A percentile compares a stretch with the other conserved stretches of the same genome.
These are phyloP conservation scores for Amauroascus niger DNA, from an alignment of 2,329 filamentous ascomycete species.

Conservation along the genomic window DNA sequence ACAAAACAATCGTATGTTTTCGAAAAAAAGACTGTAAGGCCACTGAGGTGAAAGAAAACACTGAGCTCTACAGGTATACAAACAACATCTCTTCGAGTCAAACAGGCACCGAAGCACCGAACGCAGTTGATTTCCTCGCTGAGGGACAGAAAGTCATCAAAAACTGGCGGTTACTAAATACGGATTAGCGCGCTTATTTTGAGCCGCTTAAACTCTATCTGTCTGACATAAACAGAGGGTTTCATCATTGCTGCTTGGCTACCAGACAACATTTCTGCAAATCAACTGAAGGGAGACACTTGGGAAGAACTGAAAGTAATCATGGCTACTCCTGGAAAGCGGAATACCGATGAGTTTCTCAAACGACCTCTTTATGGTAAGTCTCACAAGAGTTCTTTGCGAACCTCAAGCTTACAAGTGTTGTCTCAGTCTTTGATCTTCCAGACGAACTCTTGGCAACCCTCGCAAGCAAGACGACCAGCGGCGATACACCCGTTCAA, in stretches of 20 bases:
- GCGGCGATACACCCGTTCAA: constrained; percentile 23
- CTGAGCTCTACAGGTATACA: too few species aligned
- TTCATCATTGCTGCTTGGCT: neutral
- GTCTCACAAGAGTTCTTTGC: constrained; percentile 8
- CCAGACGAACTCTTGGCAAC: constrained; percentile 62
- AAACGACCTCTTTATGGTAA: constrained; percentile 44
- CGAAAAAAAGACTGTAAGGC: too few species aligned
- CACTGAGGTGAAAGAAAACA: too few species aligned
- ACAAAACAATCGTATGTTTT: too few species aligned
- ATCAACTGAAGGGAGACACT: too few species aligned
- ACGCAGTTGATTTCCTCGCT: too few species aligned
- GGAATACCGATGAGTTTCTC: constrained; percentile 32
- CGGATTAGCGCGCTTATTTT: neutral
- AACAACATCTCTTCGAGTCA: too few species aligned
- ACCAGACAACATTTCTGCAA: too few species aligned
- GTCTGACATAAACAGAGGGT: neutral
- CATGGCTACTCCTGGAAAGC: constrained; percentile 19
- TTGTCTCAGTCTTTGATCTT: constrained; percentile 63
- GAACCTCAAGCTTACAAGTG: neutral
- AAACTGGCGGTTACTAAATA: neutral
- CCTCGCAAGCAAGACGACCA: constrained; percentile 49
- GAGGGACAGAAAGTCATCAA: too few species aligned
- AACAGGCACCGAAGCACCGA: too few species aligned
- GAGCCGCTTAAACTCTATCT: neutral
- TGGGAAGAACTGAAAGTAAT: too few species aligned